Base-by-base conservation (phyloP, 768 basidiomycete species). In the Serpula lacrymans region DNA sequence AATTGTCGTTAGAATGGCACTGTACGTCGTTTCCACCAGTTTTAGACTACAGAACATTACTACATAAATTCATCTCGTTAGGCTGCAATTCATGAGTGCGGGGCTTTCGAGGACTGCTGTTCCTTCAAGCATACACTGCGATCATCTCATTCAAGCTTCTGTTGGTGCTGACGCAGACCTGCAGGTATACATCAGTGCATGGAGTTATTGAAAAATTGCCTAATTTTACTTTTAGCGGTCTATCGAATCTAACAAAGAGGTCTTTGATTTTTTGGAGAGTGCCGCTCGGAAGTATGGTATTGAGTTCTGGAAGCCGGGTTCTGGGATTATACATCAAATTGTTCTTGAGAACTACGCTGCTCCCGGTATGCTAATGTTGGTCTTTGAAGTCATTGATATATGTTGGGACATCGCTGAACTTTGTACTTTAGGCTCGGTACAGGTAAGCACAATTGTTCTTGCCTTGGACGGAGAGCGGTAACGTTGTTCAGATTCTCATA, bases 11-110 rank as follows among this genome's bases (percentile, higher is more conserved):
- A 89, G 88, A 62, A 91, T 90, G 88, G 88, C 88, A 9, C 53
- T 91, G 83, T 89, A 62, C 69, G 80, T 53, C 9, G 23, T 42
- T 25, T 1, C 18, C 22, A 14, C 17, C 11, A 23, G 27, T 42
- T 12, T 34, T 39, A n/a, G n/a, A n/a, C n/a, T n/a, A n/a, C n/a
- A n/a, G n/a, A n/a, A n/a, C n/a, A n/a, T n/a, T n/a, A n/a, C n/a
- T n/a, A n/a, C n/a, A n/a, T n/a, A n/a, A n/a, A n/a, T n/a, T n/a
- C 28, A 27, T 17, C 28, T 35, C 10, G 51, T 53, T 39, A 84
- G 94, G 45, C 67, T 99, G 43, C 96, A 99, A 67, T 99, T 98
- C 66, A 97, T 96, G 90, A 95, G 94, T 38, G 94, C 94, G 42
- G 91, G 90, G 14, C 77, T 96, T 38, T 64, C 80, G 18, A 74